Conservation (phyloP, 306 rosid genomes). For the Macrotyloma uniflorum region DNA sequence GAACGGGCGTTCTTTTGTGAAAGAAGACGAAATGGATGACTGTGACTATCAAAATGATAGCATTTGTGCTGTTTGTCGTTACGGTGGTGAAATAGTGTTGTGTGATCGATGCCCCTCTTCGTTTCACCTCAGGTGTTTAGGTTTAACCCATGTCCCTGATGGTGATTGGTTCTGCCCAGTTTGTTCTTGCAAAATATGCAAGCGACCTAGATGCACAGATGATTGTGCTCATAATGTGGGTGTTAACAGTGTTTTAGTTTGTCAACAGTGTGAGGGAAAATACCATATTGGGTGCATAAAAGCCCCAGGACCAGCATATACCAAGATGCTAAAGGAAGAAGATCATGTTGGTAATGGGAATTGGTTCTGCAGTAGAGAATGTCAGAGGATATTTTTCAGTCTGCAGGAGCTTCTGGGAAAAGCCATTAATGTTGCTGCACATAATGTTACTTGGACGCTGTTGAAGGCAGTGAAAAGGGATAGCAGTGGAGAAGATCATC, state of each 20-base stretch:
- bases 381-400: constrained; percentile 45
- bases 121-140: constrained; percentile 54
- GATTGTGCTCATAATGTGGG: not conserved
- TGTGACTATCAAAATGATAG: constrained; percentile 24
- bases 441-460: constrained; percentile 62
- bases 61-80: constrained; percentile 55
- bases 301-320: not conserved
- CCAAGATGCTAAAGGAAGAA: not conserved
- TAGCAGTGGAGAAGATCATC: not conserved
- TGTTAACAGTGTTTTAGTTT: constrained; percentile 20
- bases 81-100: constrained; percentile 58
- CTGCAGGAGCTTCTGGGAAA: constrained; percentile 55
- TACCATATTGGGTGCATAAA: constrained; percentile 54
- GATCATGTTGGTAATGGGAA: not conserved
- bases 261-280: constrained; percentile 61
- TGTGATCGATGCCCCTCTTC: constrained; percentile 71
- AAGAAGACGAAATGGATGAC: not conserved
- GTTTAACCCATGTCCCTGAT: constrained; percentile 39
- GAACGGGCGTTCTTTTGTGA: not conserved
- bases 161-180: constrained; percentile 78
- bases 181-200: constrained; percentile 63
- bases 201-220: constrained; percentile 11
- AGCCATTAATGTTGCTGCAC: constrained; percentile 34
- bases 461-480: constrained; percentile 29
- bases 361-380: constrained; percentile 59